Conservation (phyloP, 1,284 basidiomycete species). For the Anthracocystis walkeri region DNA sequence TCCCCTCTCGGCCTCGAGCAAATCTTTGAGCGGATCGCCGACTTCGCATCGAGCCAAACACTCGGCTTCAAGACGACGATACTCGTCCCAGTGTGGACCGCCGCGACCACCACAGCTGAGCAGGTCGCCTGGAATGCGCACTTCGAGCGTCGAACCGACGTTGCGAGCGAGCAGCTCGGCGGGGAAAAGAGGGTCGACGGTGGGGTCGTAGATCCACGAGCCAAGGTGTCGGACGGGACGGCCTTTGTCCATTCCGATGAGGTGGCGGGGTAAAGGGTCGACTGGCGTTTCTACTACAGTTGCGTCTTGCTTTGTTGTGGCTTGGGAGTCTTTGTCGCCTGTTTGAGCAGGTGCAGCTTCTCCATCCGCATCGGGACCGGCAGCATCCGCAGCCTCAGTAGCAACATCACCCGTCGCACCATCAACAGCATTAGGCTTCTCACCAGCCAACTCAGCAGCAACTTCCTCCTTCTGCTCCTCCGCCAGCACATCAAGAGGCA, state of each 20-base stretch:
- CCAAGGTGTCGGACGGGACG: constrained; percentile 64
- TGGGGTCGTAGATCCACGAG: constrained; percentile 63
- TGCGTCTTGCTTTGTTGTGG: background rate
- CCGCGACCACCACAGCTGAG: constrained; percentile 36
- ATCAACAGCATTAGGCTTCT: background rate
- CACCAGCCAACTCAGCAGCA: constrained; percentile 18
- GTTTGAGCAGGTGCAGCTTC: background rate
- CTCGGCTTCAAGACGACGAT: constrained; percentile 24
- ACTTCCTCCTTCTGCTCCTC: constrained; percentile 33
- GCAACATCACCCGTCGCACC: background rate
- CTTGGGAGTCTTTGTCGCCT: background rate
- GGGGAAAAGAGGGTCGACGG: constrained; percentile 58
- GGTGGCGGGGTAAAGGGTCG: constrained; percentile 48
- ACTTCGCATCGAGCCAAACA: constrained; percentile 29
- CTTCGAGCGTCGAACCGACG: constrained; percentile 66
- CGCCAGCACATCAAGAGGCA: constrained; percentile 27
- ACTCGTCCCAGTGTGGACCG: constrained; percentile 39
- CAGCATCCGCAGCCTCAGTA: constrained; percentile 1
- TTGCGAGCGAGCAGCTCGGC: constrained; percentile 64
- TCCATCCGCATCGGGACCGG: background rate
- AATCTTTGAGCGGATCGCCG: constrained; percentile 36
- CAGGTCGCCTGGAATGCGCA: constrained; percentile 62
- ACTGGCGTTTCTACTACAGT: constrained; percentile 23
- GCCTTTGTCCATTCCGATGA: constrained; percentile 62
- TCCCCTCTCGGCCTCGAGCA: constrained; percentile 31